A percentile compares a stretch with the other conserved stretches of the same genome.
Conservation (phyloP, 441 rosid genomes). For the Geranium incanum region DNA sequence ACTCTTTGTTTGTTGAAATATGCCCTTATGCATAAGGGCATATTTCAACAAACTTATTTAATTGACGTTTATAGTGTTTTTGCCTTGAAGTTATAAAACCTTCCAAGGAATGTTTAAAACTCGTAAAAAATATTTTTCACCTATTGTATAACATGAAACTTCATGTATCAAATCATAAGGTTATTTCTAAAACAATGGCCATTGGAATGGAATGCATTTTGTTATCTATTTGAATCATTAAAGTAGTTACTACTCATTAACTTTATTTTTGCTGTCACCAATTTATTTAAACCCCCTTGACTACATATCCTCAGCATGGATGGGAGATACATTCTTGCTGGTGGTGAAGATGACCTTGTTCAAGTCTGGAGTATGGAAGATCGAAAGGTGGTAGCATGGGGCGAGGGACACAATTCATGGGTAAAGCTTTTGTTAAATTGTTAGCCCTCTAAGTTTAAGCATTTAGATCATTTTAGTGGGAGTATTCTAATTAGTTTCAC, state of each 20-base stretch:
- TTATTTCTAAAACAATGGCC: background rate
- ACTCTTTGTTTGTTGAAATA: background rate
- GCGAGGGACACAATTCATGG: conserved; percentile 4
- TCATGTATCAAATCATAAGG: background rate
- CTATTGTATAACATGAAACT: background rate
- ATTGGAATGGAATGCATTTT: background rate
- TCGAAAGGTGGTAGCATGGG: conserved; percentile 8
- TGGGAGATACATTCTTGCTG: conserved; percentile 4
- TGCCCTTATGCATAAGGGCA: background rate
- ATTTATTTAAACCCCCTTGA: conserved; percentile 1
- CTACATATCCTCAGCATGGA: conserved; percentile 2
- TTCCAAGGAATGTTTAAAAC: background rate
- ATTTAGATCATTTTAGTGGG: background rate
- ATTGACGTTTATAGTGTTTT: background rate
- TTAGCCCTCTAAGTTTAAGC: background rate
- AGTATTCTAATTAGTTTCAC: background rate
- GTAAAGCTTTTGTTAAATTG: background rate
- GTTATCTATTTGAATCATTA: background rate
- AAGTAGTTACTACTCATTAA: background rate
- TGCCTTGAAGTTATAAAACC: background rate
- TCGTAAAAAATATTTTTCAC: background rate
- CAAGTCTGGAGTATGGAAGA: conserved; percentile 6
- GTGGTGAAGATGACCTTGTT: conserved; percentile 1
- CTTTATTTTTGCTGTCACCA: background rate
- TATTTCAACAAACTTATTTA: background rate